Conservation (phyloP, 805 yeast genomes). For the Maudiozyma bulderi region DNA sequence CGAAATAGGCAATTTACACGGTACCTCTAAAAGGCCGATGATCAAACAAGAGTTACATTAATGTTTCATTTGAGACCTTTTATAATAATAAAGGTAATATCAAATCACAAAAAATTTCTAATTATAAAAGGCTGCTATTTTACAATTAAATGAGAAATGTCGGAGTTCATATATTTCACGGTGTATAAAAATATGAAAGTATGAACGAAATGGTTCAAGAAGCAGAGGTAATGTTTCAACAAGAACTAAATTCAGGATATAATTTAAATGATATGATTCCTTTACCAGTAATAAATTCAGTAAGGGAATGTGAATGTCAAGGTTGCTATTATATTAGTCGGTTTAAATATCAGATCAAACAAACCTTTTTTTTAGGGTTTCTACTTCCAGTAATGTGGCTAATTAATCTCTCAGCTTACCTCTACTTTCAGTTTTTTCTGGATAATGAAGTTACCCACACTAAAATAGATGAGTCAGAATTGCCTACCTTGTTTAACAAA, state of each 20-base stretch:
- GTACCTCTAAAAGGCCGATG: neutral
- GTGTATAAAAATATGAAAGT: no score
- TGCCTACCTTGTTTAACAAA: slow-evolving; percentile 23
- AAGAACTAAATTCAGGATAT: no score
- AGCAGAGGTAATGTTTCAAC: no score
- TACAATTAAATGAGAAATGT: no score
- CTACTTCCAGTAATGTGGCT: slow-evolving; percentile 20
- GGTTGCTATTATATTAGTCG: neutral
- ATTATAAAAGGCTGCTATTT: no score
- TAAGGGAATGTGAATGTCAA: neutral
- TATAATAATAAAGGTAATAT: neutral
- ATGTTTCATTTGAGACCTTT: neutral
- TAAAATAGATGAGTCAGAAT: slow-evolving; percentile 15
- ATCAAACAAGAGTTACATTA: neutral
- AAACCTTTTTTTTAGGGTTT: slow-evolving; percentile 16
- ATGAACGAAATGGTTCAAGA: no score
- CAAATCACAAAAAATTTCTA: neutral
- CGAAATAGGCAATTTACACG: slow-evolving; percentile 5
- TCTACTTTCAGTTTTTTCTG: slow-evolving; percentile 14
- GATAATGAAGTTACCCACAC: slow-evolving; percentile 18
- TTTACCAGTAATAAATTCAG: no score
- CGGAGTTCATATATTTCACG: no score
- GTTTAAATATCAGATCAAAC: neutral
- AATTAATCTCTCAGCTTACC: slow-evolving; percentile 9
- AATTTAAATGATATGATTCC: no score